A percentile compares a stretch with the other conserved stretches of the same genome.
phyloP scores from a whole-genome alignment of 352 stramenopile species.

The Pilasporangium apinafurcum region DNA sequence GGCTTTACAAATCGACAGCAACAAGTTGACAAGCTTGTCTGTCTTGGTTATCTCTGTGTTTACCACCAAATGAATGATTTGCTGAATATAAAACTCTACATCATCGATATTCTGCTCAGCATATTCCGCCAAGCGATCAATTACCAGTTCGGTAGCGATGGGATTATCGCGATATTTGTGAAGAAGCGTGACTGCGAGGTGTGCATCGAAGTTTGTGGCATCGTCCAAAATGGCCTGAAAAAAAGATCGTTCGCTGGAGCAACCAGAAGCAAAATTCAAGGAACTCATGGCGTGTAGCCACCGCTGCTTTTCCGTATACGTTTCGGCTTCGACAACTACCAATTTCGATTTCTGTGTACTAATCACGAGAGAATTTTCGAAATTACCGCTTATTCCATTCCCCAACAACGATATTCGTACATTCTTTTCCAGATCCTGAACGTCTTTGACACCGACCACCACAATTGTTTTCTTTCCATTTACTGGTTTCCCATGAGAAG shows the following conservation, averaged over 20 bases:
- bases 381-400: constrained; percentile 7
- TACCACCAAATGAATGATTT: constrained; percentile 71
- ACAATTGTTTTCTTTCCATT: constrained; percentile 48
- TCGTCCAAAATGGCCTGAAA: constrained; percentile 53
- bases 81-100: constrained; percentile 79
- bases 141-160: constrained; percentile 48
- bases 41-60: constrained; percentile 55
- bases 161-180: constrained; percentile 73
- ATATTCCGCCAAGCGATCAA: constrained; percentile 61
- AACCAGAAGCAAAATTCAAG: constrained; percentile 46
- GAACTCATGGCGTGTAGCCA: constrained; percentile 70
- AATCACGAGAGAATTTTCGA: constrained; percentile 59
- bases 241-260: constrained; percentile 44
- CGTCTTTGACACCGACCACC: constrained; percentile 60
- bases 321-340: constrained; percentile 61
- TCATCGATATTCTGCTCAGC: constrained; percentile 64
- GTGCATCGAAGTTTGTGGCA: constrained; percentile 46
- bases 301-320: constrained; percentile 62
- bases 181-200: constrained; percentile 58
- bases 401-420: constrained; percentile 47
- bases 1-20: constrained; percentile 75
- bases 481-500: constrained; percentile 9
- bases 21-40: constrained; percentile 58
- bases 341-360: constrained; percentile 72
- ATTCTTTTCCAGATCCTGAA: constrained; percentile 46